These are phyloP conservation scores for Venustampulla echinocandica DNA, from an alignment of 495 filamentous ascomycete genomes.

Conservation along the genomic window DNA sequence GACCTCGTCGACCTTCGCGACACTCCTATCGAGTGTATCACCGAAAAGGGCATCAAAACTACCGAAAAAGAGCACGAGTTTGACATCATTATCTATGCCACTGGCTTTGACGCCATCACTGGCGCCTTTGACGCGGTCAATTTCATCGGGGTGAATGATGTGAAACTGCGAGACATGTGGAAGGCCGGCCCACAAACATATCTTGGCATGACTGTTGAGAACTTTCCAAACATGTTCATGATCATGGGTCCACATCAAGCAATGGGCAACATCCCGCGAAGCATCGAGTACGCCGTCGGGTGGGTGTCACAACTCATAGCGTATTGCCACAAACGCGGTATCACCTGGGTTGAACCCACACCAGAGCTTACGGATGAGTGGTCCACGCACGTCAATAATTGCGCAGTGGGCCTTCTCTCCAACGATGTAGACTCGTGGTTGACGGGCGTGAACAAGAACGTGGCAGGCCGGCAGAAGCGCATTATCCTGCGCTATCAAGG, in stretches of 20 bases:
- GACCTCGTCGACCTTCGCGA: conserved; percentile 39
- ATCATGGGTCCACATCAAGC: conserved; percentile 43
- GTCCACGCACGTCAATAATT: no score
- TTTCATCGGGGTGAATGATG: conserved; percentile 35
- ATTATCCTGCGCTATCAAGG: no score
- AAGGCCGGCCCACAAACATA: conserved; percentile 33
- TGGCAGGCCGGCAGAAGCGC: no score
- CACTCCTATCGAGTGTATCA: conserved; percentile 33
- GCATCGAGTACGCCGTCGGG: no score
- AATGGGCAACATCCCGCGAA: no score
- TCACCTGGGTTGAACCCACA: no score
- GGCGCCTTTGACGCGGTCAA: conserved; percentile 43
- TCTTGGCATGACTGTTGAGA: conserved; percentile 39
- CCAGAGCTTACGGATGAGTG: no score
- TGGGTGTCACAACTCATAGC: no score
- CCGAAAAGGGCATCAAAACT: conserved; percentile 35
- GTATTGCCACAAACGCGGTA: no score
- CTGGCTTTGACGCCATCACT: conserved; percentile 46
- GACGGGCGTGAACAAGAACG: no score
- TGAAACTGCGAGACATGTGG: conserved; percentile 40
- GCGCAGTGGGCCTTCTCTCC: no score
- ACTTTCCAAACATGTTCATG: conserved; percentile 49
- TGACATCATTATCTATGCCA: conserved; percentile 46
- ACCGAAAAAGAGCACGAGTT: conserved; percentile 37
- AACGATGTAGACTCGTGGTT: no score